These are phyloP conservation scores for Aspergillus oerlinghausenensis DNA, from an alignment of 2,329 filamentous ascomycete species.

Conservation along the genomic window DNA sequence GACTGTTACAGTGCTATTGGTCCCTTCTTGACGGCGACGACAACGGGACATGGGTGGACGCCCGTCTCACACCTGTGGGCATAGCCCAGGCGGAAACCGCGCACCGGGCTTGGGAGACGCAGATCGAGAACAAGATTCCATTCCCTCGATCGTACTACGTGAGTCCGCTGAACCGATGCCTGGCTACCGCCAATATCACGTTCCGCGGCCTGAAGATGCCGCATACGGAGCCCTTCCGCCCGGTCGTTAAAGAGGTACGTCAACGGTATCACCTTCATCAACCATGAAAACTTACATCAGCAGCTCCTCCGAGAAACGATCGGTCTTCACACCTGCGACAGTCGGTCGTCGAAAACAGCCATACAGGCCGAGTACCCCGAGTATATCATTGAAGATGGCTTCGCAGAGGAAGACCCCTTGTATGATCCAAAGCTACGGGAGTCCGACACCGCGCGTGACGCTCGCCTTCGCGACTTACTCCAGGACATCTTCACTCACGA, in stretches of 20 bases:
- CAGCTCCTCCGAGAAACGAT: conserved; percentile 54
- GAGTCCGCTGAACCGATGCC: conserved; percentile 55
- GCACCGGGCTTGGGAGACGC: conserved; percentile 45
- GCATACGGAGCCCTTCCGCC: conserved; percentile 44
- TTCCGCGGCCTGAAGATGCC: conserved; percentile 48
- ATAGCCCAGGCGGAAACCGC: conserved; percentile 46
- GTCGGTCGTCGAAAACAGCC: conserved; percentile 45
- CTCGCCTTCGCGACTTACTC: conserved; percentile 44
- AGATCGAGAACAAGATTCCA: conserved; percentile 47
- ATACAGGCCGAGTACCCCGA: conserved; percentile 48
- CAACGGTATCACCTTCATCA: background rate
- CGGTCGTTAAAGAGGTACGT: conserved; percentile 52
- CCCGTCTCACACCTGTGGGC: conserved; percentile 52
- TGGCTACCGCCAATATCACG: conserved; percentile 53
- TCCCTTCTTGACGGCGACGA: conserved; percentile 54
- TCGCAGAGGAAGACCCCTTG: conserved; percentile 51
- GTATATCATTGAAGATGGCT: conserved; percentile 50
- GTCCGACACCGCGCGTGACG: conserved; percentile 45
- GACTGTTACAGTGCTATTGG: conserved; percentile 50
- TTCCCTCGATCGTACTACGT: conserved; percentile 54
- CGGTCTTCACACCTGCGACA: conserved; percentile 59
- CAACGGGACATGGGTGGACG: conserved; percentile 54
- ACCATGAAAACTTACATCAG: background rate
- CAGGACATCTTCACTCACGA: conserved; percentile 52
- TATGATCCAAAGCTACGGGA: conserved; percentile 50